Evolutionary conservation across 768 basidiomycete genomes (phyloP).

Genomic region (Hemileccinum impolitum): DNA sequence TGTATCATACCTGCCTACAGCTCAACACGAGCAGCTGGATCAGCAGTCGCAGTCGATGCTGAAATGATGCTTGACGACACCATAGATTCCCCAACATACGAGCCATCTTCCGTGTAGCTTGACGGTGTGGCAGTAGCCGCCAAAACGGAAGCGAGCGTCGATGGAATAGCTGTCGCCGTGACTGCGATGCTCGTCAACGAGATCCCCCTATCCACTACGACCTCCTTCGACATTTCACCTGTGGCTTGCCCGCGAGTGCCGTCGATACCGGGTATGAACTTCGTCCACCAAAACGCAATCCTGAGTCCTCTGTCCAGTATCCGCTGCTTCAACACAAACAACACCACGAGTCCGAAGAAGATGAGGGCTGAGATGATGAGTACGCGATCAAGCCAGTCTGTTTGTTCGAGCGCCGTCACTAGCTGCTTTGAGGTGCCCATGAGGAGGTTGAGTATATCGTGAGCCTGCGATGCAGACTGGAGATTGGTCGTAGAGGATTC

Average conservation of each 20-base stretch:
- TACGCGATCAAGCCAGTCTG: conserved; percentile 90
- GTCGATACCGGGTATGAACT: conserved; percentile 50
- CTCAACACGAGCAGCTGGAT: conserved; percentile 13
- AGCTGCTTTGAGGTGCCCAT: conserved; percentile 81
- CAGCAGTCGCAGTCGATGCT: background rate
- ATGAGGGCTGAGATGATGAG: conserved; percentile 75
- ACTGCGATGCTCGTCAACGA: conserved; percentile 9
- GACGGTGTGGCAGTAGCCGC: conserved; percentile 3
- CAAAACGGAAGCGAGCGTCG: conserved; percentile 13
- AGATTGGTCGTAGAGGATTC: conserved; percentile 80
- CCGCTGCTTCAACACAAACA: conserved; percentile 86
- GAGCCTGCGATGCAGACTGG: conserved; percentile 66
- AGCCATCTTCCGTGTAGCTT: background rate
- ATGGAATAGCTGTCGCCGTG: background rate
- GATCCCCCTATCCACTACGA: background rate
- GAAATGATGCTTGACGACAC: background rate
- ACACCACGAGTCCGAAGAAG: conserved; percentile 82
- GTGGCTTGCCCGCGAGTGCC: conserved; percentile 2
- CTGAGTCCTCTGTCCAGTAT: conserved; percentile 75
- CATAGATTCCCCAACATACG: background rate
- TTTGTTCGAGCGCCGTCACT: conserved; percentile 81
- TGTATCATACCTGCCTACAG: conserved; percentile 8
- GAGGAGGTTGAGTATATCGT: conserved; percentile 68
- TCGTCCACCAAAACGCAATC: conserved; percentile 87
- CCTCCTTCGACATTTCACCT: conserved; percentile 6